phyloP scores from a whole-genome alignment of 768 basidiomycete species.

The Coprinellus aureogranulatus region DNA sequence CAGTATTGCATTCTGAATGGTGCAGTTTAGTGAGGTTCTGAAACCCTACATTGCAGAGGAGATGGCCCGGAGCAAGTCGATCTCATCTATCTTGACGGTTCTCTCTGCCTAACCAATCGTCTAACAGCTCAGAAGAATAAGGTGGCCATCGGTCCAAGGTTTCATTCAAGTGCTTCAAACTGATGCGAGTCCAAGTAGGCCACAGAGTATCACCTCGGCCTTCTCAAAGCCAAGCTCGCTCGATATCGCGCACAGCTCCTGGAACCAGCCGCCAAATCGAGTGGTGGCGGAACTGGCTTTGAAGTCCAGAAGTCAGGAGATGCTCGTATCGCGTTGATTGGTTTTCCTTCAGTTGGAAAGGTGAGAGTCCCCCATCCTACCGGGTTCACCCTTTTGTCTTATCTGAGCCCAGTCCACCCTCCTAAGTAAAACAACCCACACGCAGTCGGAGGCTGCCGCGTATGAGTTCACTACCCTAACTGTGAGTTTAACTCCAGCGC shows the following conservation, averaged over 20 bases:
- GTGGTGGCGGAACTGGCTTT: constrained; percentile 78
- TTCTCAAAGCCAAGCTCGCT: constrained; percentile 92
- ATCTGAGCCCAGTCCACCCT: constrained; percentile 69
- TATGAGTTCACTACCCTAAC: constrained; percentile 96
- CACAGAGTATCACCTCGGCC: constrained; percentile 91
- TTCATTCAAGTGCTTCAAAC: constrained; percentile 7
- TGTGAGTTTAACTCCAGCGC: constrained; percentile 34
- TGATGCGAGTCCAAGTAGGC: constrained; percentile 50
- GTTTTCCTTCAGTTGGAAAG: constrained; percentile 95
- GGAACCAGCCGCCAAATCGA: constrained; percentile 84
- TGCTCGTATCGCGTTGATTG: constrained; percentile 87
- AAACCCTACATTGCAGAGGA: constrained; percentile 58
- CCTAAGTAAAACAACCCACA: constrained; percentile 88
- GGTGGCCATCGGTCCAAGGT: constrained; percentile 36
- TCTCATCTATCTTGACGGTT: neutral
- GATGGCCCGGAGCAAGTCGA: constrained; percentile 90
- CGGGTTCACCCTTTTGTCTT: neutral
- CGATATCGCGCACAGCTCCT: constrained; percentile 93
- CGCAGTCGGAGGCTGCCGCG: constrained; percentile 82
- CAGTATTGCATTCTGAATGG: constrained; percentile 27
- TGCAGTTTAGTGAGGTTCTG: neutral
- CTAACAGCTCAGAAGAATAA: constrained; percentile 90
- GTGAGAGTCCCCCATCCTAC: constrained; percentile 26
- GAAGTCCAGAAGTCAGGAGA: constrained; percentile 83
- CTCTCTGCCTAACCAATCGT: constrained; percentile 1